Percentiles rank a stretch among this genome's conserved stretches.
These are phyloP conservation scores for Zygosaccharomyces sapae DNA, from an alignment of 1,139 yeast species.

Conservation along the genomic window DNA sequence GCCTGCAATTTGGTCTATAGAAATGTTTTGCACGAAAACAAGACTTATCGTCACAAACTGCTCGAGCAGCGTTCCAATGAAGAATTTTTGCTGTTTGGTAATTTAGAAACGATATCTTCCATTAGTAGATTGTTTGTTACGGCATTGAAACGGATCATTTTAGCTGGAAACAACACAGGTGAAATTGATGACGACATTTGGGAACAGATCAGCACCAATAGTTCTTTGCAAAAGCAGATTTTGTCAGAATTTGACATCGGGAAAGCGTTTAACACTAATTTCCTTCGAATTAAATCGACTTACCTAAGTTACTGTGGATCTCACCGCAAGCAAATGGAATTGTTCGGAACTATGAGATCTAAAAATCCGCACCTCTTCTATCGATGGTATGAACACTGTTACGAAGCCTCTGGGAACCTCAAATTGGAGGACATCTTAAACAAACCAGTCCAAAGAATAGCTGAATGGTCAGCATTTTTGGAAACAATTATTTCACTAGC, in stretches of 20 bases:
- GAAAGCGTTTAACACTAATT: constrained; percentile 28
- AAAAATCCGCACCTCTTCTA: constrained; percentile 16
- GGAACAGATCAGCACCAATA: constrained; percentile 13
- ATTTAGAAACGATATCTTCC: constrained; percentile 37
- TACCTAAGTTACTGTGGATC: constrained; percentile 31
- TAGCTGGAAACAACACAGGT: constrained; percentile 5
- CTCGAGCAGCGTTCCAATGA: constrained; percentile 25
- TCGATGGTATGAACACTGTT: constrained; percentile 31
- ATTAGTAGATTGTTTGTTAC: constrained; percentile 32
- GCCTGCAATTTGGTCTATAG: constrained; percentile 32
- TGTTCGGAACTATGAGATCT: constrained; percentile 22
- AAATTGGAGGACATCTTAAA: constrained; percentile 25
- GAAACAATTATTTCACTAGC: constrained; percentile 10
- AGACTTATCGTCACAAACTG: constrained; percentile 27
- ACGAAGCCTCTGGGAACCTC: constrained; percentile 18
- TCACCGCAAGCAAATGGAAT: constrained; percentile 27
- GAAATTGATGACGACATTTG: constrained; percentile 16
- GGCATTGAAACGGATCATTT: constrained; percentile 18
- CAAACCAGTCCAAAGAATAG: constrained; percentile 26
- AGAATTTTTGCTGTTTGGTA: constrained; percentile 38
- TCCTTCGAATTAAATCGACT: constrained; percentile 35
- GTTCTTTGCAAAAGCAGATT: constrained; percentile 5
- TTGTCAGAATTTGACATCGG: constrained; percentile 29
- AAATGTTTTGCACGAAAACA: constrained; percentile 25
- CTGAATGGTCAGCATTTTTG: constrained; percentile 21